Percentiles rank a stretch among this genome's conserved stretches.
phyloP scores from a whole-genome alignment of 176 grass and related monocot genomes.

The Aegilops longissima region DNA sequence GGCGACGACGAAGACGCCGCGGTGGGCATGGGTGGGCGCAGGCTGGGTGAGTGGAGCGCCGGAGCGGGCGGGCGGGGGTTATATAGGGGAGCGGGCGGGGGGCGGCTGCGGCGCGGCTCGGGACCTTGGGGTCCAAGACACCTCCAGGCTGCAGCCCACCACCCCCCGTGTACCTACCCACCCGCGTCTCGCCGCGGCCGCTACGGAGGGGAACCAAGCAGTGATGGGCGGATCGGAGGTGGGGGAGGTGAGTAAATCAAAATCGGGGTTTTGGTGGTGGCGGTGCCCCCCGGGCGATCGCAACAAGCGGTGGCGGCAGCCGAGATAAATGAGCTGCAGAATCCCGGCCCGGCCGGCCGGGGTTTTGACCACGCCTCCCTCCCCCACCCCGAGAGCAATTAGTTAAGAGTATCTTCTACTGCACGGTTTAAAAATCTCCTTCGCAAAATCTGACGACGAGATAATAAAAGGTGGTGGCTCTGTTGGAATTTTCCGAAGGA shows the following conservation, averaged over 20 bases:
- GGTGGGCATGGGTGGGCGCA: not conserved
- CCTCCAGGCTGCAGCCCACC: not conserved
- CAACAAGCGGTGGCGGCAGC: too few species aligned
- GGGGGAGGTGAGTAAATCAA: not conserved
- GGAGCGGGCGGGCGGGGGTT: not conserved
- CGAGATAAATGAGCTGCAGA: too few species aligned
- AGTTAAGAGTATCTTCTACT: too few species aligned
- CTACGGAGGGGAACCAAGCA: not conserved
- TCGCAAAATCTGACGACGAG: too few species aligned
- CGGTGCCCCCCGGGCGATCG: too few species aligned
- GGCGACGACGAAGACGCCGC: not conserved
- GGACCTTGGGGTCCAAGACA: constrained; percentile 36
- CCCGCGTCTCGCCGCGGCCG: not conserved
- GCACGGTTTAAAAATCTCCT: too few species aligned
- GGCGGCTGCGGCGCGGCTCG: not conserved
- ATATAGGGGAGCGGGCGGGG: not conserved
- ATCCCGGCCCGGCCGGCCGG: too few species aligned
- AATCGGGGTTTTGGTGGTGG: not conserved
- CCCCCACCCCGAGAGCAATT: too few species aligned
- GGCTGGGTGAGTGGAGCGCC: not conserved
- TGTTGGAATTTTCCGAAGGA: too few species aligned
- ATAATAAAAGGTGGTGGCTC: too few species aligned
- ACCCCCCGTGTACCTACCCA: not conserved
- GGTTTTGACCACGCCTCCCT: too few species aligned
- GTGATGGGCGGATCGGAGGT: too few species aligned